Evolutionary conservation across 2,329 filamentous ascomycete genomes (phyloP), one percentile per base, ranked within the genome.

Genomic region (Whalleya microplaca): DNA sequence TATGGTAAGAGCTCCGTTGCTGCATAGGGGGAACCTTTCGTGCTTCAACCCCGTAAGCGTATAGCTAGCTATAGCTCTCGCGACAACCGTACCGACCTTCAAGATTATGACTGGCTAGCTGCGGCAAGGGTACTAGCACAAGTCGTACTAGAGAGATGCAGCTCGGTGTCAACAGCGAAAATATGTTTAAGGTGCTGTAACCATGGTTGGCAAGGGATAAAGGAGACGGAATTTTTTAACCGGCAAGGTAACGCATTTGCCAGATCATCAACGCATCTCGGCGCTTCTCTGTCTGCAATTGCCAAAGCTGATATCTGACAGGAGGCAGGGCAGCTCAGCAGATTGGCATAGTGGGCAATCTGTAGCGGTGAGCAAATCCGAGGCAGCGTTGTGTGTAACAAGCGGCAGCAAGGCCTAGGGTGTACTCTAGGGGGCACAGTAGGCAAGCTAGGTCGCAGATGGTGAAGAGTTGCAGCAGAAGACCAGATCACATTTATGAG

Each of bases 351-450:
- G 56, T 48, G 56, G 52, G 21, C 48, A 55, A 42, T 41, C 62
- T 55, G 50, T 47, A 64, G 63, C 63, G 63, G 63, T 65, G 63
- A 65, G 58, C 60, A 43, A 51, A 56, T 58, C 52, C 43, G 45
- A 53, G 52, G n/a, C 44, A 51, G 55, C 59, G 51, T 45, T 51
- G 53, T 56, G 56, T 45, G 45, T 53, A 49, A 21, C 51, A 41
- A 55, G 49, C 55, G 55, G 50, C 57, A 53, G 51, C 54, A 50
- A 58, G 44, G 23, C 29, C 37, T 54, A 58, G 51, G 45, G 59
- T 61, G 56, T 59, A 54, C 51, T 42, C 53, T 59, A 45, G 56
- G 56, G 5, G 53, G 37, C 49, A 40, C 49, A n/a, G 40, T 56
- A 54, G 40, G 54, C 58, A 53, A 59, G 43, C 50, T 51, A 53